Percentiles rank a stretch among this genome's conserved stretches.
phyloP scores from a whole-genome alignment of 306 rosid genomes.

The Rosa persica region DNA sequence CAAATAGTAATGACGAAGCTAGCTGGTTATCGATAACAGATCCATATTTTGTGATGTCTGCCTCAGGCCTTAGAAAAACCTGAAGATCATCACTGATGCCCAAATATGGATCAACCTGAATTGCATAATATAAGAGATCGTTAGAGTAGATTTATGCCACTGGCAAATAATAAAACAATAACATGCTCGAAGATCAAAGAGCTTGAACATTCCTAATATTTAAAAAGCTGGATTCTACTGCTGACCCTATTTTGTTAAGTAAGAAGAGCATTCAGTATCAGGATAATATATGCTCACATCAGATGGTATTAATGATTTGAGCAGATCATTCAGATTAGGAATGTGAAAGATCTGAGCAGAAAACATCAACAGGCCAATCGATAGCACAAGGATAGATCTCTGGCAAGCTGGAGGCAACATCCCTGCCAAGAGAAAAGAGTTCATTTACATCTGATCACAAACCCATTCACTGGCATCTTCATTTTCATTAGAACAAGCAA shows the following conservation, averaged over 20 bases:
- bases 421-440: conserved; percentile 48
- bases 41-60: conserved; percentile 60
- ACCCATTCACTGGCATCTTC: not conserved
- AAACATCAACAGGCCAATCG: conserved; percentile 75
- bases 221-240: not conserved
- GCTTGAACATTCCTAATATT: not conserved
- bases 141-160: not conserved
- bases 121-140: conserved; percentile 8
- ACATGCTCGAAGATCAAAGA: not conserved
- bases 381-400: conserved; percentile 72
- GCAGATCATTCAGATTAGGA: conserved; percentile 64
- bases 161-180: not conserved
- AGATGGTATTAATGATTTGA: conserved; percentile 52
- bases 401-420: conserved; percentile 56
- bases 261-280: conserved; percentile 5
- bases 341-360: conserved; percentile 72
- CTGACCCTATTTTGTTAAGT: not conserved
- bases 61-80: conserved; percentile 61
- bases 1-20: conserved; percentile 55
- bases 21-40: conserved; percentile 63
- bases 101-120: conserved; percentile 84
- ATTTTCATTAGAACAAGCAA: conserved; percentile 15
- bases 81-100: conserved; percentile 75
- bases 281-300: conserved; percentile 56
- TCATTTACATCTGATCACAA: not conserved